A percentile compares a stretch with the other conserved stretches of the same genome.
phyloP scores from a whole-genome alignment of 1,284 basidiomycete species.

The Ceratobasidium sp. region DNA sequence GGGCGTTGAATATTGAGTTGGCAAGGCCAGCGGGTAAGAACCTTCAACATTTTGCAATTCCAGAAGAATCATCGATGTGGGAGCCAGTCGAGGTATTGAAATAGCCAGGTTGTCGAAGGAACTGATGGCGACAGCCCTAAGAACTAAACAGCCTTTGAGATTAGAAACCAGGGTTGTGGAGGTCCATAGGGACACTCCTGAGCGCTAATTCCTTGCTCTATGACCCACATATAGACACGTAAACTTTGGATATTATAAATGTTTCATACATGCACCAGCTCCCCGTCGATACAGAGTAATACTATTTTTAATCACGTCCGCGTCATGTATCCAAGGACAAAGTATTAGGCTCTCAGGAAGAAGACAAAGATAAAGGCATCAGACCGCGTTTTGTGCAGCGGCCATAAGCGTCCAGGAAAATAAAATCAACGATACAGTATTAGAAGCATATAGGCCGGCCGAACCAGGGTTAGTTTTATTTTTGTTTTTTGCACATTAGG shows the following conservation, averaged over 20 bases:
- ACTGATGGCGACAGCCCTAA: not conserved
- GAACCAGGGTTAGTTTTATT: not conserved
- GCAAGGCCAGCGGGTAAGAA: no score
- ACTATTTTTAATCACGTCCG: not conserved
- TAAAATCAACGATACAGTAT: slow-evolving; percentile 7
- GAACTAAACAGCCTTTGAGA: not conserved
- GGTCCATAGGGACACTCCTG: no score
- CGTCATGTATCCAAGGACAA: not conserved
- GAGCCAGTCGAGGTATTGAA: no score
- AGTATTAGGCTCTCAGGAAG: not conserved
- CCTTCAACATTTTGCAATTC: no score
- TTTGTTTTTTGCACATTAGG: not conserved
- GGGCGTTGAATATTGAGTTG: no score
- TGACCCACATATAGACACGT: no score
- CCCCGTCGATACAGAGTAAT: no score
- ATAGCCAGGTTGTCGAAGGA: not conserved
- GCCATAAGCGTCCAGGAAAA: not conserved
- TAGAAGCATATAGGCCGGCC: not conserved
- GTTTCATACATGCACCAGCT: no score
- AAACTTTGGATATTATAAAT: no score
- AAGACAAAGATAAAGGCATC: not conserved
- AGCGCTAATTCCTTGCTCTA: no score
- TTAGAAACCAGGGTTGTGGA: no score
- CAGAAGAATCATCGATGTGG: not conserved
- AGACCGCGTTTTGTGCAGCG: slow-evolving; percentile 3